Evolutionary conservation across 208 protist genomes (phyloP).

Genomic region (Phytomonas sp.): DNA sequence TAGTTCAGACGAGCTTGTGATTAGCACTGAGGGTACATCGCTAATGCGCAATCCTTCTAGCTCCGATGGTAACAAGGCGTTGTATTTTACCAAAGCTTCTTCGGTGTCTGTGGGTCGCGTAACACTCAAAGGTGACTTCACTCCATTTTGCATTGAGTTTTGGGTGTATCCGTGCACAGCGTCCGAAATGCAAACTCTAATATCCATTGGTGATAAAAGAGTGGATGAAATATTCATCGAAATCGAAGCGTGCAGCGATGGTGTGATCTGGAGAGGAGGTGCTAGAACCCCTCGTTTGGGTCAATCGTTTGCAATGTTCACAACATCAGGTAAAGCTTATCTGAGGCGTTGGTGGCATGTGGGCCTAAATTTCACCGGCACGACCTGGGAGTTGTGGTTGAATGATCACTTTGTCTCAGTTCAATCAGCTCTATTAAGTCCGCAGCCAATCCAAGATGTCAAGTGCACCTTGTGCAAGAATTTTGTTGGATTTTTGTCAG

Average conservation of each 20-base stretch:
- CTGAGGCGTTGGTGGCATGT: slow-evolving; percentile 83
- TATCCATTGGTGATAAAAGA: slow-evolving; percentile 80
- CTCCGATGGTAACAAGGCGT: slow-evolving; percentile 14
- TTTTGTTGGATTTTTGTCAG: slow-evolving; percentile 68
- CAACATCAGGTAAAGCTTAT: slow-evolving; percentile 24
- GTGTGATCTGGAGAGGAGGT: slow-evolving; percentile 72
- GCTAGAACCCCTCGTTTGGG: slow-evolving; percentile 71
- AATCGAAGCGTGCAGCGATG: slow-evolving; percentile 51
- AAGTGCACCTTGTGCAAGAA: slow-evolving; percentile 65
- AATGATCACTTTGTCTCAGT: slow-evolving; percentile 42
- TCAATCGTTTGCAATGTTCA: slow-evolving; percentile 58
- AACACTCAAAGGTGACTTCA: slow-evolving; percentile 67
- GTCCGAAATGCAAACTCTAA: slow-evolving; percentile 51
- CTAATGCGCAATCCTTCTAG: slow-evolving; percentile 23
- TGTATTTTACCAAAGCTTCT: slow-evolving; percentile 68
- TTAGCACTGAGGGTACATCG: slow-evolving; percentile 11
- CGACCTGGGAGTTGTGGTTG: slow-evolving; percentile 74
- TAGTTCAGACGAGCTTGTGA: slow-evolving; percentile 3
- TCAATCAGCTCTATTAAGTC: slow-evolving; percentile 41
- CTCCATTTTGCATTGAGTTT: slow-evolving; percentile 81
- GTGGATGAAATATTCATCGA: slow-evolving; percentile 77
- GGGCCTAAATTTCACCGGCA: slow-evolving; percentile 83
- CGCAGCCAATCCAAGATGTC: slow-evolving; percentile 45
- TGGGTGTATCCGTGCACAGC: slow-evolving; percentile 77
- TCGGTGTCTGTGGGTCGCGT: slow-evolving; percentile 46